Conservation (phyloP, 805 yeast genomes). For the Lipomyces yamadae region DNA sequence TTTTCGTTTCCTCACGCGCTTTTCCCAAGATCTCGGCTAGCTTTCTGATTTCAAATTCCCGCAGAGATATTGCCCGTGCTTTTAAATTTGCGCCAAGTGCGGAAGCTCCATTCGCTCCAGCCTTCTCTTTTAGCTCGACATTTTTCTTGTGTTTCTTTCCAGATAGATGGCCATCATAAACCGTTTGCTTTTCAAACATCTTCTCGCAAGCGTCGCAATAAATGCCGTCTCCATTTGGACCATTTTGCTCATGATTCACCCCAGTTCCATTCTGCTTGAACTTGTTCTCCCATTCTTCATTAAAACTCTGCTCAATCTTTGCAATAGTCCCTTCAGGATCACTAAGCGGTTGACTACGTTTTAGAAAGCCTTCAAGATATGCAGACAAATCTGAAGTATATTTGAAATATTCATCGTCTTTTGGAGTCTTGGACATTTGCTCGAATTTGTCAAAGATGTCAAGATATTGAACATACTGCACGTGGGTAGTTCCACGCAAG, state of each 20-base stretch:
- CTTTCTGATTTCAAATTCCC: constrained; percentile 51
- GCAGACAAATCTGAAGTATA: constrained; percentile 54
- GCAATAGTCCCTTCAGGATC: constrained; percentile 47
- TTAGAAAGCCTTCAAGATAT: constrained; percentile 58
- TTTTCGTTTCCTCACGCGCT: constrained; percentile 56
- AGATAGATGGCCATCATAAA: constrained; percentile 66
- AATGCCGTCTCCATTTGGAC: constrained; percentile 35
- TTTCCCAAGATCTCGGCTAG: constrained; percentile 50
- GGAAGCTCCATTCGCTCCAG: constrained; percentile 14
- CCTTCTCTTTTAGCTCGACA: constrained; percentile 33
- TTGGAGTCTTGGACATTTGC: constrained; percentile 38
- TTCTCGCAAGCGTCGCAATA: constrained; percentile 71
- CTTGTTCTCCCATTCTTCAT: constrained; percentile 38
- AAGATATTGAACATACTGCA: constrained; percentile 59
- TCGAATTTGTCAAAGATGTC: constrained; percentile 52
- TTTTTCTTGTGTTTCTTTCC: constrained; percentile 79
- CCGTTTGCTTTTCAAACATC: constrained; percentile 64
- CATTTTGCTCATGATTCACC: background rate
- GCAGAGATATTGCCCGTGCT: constrained; percentile 40
- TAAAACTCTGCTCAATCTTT: constrained; percentile 43
- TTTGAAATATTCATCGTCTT: constrained; percentile 47
- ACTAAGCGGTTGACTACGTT: constrained; percentile 56
- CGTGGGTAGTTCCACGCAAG: constrained; percentile 46
- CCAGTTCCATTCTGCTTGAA: constrained; percentile 30
- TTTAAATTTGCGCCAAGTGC: constrained; percentile 8